Conservation (phyloP, 495 filamentous ascomycete species). For the Evansstolkia leycettana region DNA sequence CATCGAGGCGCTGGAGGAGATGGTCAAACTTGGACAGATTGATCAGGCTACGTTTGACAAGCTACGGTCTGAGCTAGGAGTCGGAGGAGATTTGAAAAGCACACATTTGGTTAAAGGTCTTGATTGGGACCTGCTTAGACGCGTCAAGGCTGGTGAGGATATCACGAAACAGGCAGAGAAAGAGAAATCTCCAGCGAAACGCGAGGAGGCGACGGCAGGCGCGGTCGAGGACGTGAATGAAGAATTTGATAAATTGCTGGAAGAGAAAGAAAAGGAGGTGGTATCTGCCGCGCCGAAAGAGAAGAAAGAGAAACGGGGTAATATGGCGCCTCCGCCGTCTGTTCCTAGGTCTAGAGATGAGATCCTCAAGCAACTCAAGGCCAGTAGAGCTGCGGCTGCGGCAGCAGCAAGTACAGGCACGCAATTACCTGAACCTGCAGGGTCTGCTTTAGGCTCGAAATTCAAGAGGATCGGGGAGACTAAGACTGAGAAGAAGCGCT, state of each 20-base stretch:
- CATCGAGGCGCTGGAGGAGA: slow-evolving; percentile 68
- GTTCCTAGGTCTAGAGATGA: slow-evolving; percentile 61
- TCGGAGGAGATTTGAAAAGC: slow-evolving; percentile 66
- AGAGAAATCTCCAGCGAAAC: slow-evolving; percentile 8
- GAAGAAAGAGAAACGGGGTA: slow-evolving; percentile 63
- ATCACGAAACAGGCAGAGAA: slow-evolving; percentile 23
- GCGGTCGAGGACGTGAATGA: slow-evolving; percentile 49
- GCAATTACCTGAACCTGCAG: slow-evolving; percentile 29
- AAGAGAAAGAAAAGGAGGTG: slow-evolving; percentile 48
- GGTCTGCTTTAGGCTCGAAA: slow-evolving; percentile 52
- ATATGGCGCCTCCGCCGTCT: slow-evolving; percentile 52
- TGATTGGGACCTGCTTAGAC: slow-evolving; percentile 69
- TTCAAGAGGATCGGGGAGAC: slow-evolving; percentile 69
- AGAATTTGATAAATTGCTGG: slow-evolving; percentile 59
- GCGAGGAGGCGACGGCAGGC: slow-evolving; percentile 9
- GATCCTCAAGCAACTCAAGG: slow-evolving; percentile 72
- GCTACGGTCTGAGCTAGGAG: slow-evolving; percentile 55
- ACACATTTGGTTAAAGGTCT: slow-evolving; percentile 88
- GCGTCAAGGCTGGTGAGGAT: slow-evolving; percentile 63
- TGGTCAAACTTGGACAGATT: slow-evolving; percentile 73
- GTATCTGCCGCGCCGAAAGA: slow-evolving; percentile 29
- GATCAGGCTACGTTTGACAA: slow-evolving; percentile 61
- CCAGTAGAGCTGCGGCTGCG: slow-evolving; percentile 45
- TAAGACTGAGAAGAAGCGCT: slow-evolving; percentile 47
- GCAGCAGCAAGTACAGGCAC: slow-evolving; percentile 45